phyloP scores from a whole-genome alignment of 192 early-diverging fungal genomes.

The Funneliformis mosseae region DNA sequence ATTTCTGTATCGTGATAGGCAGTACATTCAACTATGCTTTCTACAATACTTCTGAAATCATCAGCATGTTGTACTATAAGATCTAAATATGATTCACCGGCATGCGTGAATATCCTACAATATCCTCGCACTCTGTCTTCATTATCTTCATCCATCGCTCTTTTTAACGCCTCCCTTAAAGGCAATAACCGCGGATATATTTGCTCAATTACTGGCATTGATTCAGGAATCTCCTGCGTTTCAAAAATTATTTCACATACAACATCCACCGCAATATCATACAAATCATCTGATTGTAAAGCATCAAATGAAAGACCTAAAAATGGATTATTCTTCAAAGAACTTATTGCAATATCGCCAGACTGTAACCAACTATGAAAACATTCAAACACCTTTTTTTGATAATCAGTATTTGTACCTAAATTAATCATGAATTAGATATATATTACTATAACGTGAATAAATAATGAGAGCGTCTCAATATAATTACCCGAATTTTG shows the following conservation, averaged over 20 bases:
- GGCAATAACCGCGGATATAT: constrained; percentile 63
- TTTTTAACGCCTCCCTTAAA: constrained; percentile 46
- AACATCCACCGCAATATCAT: constrained; percentile 85
- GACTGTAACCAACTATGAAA: constrained; percentile 83
- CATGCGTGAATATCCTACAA: constrained; percentile 87
- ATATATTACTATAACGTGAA: neutral
- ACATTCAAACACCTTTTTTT: constrained; percentile 69
- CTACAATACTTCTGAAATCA: constrained; percentile 73
- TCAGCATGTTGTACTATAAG: constrained; percentile 72
- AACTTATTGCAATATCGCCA: constrained; percentile 71
- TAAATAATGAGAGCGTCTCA: neutral
- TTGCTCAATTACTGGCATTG: constrained; percentile 58
- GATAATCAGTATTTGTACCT: constrained; percentile 60
- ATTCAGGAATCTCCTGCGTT: constrained; percentile 57
- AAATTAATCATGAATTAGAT: neutral
- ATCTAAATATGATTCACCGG: constrained; percentile 83
- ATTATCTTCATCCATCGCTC: constrained; percentile 59
- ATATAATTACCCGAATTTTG: constrained; percentile 56
- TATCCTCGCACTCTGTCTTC: constrained; percentile 83
- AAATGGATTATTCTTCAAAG: constrained; percentile 66
- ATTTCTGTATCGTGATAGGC: constrained; percentile 81
- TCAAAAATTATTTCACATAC: constrained; percentile 80
- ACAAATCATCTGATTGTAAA: constrained; percentile 68
- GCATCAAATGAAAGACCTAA: constrained; percentile 74
- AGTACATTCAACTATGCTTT: constrained; percentile 82